Evolutionary conservation across 768 basidiomycete species (phyloP), one percentile per base, ranked within the genome.

Genomic region (Tremella fuciformis): DNA sequence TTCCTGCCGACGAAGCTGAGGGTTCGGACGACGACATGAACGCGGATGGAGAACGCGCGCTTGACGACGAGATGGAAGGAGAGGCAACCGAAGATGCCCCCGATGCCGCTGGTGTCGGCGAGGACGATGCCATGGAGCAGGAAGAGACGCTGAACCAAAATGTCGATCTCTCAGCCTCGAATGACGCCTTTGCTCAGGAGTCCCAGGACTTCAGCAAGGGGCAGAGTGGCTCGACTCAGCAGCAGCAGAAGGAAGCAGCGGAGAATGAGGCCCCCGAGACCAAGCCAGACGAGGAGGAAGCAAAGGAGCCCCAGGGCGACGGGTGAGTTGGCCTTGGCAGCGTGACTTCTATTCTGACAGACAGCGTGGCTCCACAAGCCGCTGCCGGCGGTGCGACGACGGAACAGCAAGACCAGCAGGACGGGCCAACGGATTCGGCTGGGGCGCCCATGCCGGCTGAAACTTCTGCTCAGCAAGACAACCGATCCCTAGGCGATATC

Each of bases 401-500:
- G n/a, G 70, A 69, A 25, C 77, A 75, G 18, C 61, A 70, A 18
- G 62, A 69, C 40, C 74, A 74, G n/a, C 80, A 80, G 29, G 73
- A 80, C 34, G 71, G 71, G 8, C 63, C 71, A 7, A 55, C 63
- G 16, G 69, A 69, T 21, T 64, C 63, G 2, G 39, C 60, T 8
- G 71, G 71, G 18, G 73, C 73, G 1, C 71, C 67, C 24, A 49
- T 71, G 15, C 67, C 72, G 22, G 58, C 64, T 21, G 61, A 69
- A 19, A 41, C 57, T 39, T 38, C 56, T 8, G 58, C 57, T 18
- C 64, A 65, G 39, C 66, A 71, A 47, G 16, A 60, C 18, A 85
- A 69, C 38, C 88, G 91, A 50, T 88, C 84, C 63, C 84, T 92
- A 1, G 91, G 91, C 26, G 91, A 96, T 68, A 83, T 88, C 0